Percentiles rank a stretch among this genome's conserved stretches.
Evolutionary conservation across 441 rosid genomes (phyloP).

Genomic region (Eutrema salsugineum): DNA sequence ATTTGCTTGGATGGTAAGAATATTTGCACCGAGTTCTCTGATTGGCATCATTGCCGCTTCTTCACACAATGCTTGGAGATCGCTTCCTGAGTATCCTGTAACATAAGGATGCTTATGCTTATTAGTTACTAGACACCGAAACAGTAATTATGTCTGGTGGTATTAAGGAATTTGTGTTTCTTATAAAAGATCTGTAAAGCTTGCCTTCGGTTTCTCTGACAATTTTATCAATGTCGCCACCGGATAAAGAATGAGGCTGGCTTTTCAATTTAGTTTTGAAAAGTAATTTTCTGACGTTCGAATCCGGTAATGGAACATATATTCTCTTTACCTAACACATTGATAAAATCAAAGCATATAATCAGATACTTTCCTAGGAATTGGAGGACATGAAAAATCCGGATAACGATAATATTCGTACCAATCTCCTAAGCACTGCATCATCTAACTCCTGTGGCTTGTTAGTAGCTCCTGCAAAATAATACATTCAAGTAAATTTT

Average conservation of each 20-base stretch:
- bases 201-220: conserved; percentile 83
- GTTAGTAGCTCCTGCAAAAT: conserved; percentile 84
- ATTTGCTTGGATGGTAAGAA: conserved; percentile 76
- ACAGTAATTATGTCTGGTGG: no score
- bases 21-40: conserved; percentile 81
- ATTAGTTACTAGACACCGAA: background rate
- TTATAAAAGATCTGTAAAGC: conserved; percentile 11
- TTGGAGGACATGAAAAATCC: background rate
- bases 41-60: conserved; percentile 99
- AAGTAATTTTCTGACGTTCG: conserved; percentile 69
- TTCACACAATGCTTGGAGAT: conserved; percentile 93
- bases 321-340: conserved; percentile 79
- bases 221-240: conserved; percentile 72
- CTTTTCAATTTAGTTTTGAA: conserved; percentile 69
- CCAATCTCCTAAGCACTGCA: conserved; percentile 94
- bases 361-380: background rate
- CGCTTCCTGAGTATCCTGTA: conserved; percentile 96
- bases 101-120: background rate
- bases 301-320: conserved; percentile 82
- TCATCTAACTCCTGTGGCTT: conserved; percentile 97
- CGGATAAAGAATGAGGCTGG: conserved; percentile 72
- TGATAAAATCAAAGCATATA: background rate
- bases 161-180: background rate
- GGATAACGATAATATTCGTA: conserved; percentile 28
- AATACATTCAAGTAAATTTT: conserved; percentile 7